Base-by-base conservation (phyloP, 331 rosid species). In the Malus hybrid region DNA sequence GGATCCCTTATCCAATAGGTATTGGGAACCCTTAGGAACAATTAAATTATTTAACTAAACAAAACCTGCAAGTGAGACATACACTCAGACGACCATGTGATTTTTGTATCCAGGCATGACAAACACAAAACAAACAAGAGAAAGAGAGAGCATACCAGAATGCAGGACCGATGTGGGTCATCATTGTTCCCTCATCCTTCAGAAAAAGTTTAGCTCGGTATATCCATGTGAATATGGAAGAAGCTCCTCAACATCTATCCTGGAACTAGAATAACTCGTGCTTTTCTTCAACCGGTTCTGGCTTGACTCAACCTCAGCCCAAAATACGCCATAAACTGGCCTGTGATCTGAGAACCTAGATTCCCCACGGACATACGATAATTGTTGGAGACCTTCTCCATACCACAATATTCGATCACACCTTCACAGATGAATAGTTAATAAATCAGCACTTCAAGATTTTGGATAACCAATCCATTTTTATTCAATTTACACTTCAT, bases 401-500 rank as follows among this genome's bases (percentile, higher is more conserved):
- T 86, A 84, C 99, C 99, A 95, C 87, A 95, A 80, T 73, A 95
- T 95, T 34, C 99, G 91, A 86, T 95, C 99, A 64, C 99, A 95
- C 99, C 99, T 95, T 79, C 76, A 74, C 55, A 31, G 57, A 69
- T 48, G 27, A 60, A 74, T 78, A 71, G 52, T 27, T 65, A 65
- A 66, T 7, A 65, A 36, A 60, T 88, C 73, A 86, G 80, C 67
- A 62, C 6, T 29, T 29, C 57, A 28, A 63, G 10, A 16, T 46
- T 42, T 63, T 29, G 48, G 50, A 8, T 32, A 32, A 31, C 10
- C 15, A 44, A 5, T 70, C 32, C 44, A 54, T 69, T 70, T 67
- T 6, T 31, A 83, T 67, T 63, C 67, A 61, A 2, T 6, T 5
- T 54, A 54, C 29, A 52, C 29, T 31, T 27, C 56, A 52, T 52